phyloP scores from a whole-genome alignment of 2,329 filamentous ascomycete genomes.

The Penicillium sp. region DNA sequence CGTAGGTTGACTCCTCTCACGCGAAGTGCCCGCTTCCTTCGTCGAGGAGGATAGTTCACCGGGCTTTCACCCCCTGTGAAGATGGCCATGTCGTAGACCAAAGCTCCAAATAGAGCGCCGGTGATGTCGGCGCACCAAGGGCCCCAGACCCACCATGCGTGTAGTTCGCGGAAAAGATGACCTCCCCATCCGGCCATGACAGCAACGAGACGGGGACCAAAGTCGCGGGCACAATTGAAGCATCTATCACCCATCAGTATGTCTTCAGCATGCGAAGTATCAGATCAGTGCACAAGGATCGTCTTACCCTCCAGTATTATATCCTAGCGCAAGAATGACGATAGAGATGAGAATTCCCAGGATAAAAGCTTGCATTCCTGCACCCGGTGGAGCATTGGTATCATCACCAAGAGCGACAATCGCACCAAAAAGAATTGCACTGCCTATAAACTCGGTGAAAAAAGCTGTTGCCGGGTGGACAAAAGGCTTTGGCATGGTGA shows the following conservation, averaged over 20 bases:
- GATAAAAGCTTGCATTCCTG: constrained; percentile 37
- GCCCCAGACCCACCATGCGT: constrained; percentile 36
- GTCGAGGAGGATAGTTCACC: constrained; percentile 40
- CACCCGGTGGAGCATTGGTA: constrained; percentile 42
- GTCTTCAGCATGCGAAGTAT: too few relatives aligned
- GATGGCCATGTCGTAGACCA: constrained; percentile 34
- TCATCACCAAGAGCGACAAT: constrained; percentile 41
- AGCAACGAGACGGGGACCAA: constrained; percentile 32
- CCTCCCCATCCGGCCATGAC: constrained; percentile 31
- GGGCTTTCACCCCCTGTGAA: constrained; percentile 37
- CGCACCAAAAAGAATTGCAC: constrained; percentile 27
- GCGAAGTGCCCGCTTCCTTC: constrained; percentile 32
- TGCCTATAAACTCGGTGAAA: constrained; percentile 35
- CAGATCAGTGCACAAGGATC: background rate
- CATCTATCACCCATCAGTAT: constrained; percentile 14
- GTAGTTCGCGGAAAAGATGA: constrained; percentile 19
- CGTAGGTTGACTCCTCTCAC: constrained; percentile 27
- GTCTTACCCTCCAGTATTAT: constrained; percentile 32
- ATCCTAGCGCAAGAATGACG: constrained; percentile 25
- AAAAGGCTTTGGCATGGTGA: constrained; percentile 2
- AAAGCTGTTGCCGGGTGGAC: constrained; percentile 25
- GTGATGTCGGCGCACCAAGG: constrained; percentile 32
- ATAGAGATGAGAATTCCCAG: constrained; percentile 16
- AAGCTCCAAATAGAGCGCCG: constrained; percentile 29
- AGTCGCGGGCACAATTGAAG: constrained; percentile 34